Percentiles rank a stretch among this genome's conserved stretches.
Conservation (phyloP, 441 rosid genomes). For the Euphorbia celastroides region DNA sequence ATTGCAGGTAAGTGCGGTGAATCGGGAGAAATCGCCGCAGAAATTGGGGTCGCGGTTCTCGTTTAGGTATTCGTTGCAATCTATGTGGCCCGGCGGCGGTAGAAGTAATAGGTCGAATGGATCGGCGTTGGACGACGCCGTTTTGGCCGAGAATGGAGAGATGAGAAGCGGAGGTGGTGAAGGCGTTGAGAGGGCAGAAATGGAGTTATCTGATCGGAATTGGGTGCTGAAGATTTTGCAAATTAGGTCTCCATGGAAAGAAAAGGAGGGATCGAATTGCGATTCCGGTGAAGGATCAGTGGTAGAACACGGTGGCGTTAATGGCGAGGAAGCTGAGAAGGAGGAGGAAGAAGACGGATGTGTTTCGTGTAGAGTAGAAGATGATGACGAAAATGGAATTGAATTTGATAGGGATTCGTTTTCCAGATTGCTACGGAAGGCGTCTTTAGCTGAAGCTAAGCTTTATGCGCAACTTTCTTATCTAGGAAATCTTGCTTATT, state of each 20-base stretch:
- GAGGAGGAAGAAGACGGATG: conserved; percentile 40
- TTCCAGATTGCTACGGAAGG: conserved; percentile 57
- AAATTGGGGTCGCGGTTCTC: conserved; percentile 54
- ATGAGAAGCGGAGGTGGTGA: conserved; percentile 18
- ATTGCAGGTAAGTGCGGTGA: conserved; percentile 44
- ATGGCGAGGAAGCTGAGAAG: conserved; percentile 15
- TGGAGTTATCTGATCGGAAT: conserved; percentile 32
- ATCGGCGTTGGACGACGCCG: conserved; percentile 53
- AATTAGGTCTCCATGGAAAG: conserved; percentile 56
- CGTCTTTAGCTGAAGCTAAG: conserved; percentile 61
- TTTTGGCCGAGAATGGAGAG: conserved; percentile 43
- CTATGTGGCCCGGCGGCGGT: conserved; percentile 57
- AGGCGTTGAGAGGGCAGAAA: conserved; percentile 20
- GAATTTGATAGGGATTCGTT: conserved; percentile 66
- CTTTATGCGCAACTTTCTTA: conserved; percentile 75
- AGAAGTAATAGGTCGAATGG: conserved; percentile 40
- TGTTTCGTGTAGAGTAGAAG: conserved; percentile 46
- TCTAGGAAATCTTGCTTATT: conserved; percentile 75
- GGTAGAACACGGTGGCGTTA: conserved; percentile 13
- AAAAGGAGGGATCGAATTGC: conserved; percentile 19
- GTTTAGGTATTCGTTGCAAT: conserved; percentile 53
- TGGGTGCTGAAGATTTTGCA: conserved; percentile 90
- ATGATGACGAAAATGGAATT: conserved; percentile 25
- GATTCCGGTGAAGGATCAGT: conserved; percentile 11
- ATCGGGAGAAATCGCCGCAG: conserved; percentile 39